Percentiles rank a stretch among this genome's conserved stretches.
phyloP scores from a whole-genome alignment of 805 yeast genomes.

The Yarrowia keelungensis region DNA sequence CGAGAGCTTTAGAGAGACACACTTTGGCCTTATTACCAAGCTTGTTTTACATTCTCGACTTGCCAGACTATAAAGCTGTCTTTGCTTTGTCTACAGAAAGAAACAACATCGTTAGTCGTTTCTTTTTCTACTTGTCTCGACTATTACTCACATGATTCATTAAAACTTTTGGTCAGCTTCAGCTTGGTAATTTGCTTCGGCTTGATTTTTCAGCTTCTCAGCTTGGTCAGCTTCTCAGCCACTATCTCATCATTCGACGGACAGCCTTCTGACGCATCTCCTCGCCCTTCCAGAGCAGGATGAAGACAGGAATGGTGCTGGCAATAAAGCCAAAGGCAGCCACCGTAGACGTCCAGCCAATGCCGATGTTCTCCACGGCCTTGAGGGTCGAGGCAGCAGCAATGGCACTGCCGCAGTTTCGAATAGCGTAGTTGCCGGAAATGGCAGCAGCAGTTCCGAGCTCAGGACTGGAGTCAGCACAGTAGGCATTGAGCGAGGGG shows the following conservation, averaged over 20 bases:
- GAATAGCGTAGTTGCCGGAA: conserved; percentile 59
- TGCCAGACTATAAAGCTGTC: too few relatives aligned
- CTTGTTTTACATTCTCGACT: conserved; percentile 7
- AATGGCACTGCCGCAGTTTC: conserved; percentile 61
- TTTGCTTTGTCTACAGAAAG: not conserved
- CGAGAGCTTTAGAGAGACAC: not conserved
- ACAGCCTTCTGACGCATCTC: conserved; percentile 33
- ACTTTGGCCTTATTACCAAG: conserved; percentile 1
- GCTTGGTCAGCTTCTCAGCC: too few relatives aligned
- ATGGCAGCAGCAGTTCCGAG: conserved; percentile 61
- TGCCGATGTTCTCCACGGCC: conserved; percentile 58
- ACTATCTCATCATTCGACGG: conserved; percentile 23
- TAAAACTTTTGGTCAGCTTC: not conserved
- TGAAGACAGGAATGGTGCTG: conserved; percentile 31
- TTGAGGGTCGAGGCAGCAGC: conserved; percentile 59
- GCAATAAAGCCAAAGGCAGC: conserved; percentile 53
- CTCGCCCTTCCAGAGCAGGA: conserved; percentile 38
- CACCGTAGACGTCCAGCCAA: conserved; percentile 64
- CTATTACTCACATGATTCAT: conserved; percentile 14
- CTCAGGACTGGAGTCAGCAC: conserved; percentile 64
- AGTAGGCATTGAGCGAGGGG: conserved; percentile 63
- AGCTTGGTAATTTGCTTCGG: too few relatives aligned
- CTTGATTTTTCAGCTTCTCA: not conserved
- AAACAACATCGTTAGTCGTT: not conserved
- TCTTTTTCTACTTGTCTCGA: not conserved